Base-by-base conservation (phyloP, 768 basidiomycete species). In the Hericium alpestre region DNA sequence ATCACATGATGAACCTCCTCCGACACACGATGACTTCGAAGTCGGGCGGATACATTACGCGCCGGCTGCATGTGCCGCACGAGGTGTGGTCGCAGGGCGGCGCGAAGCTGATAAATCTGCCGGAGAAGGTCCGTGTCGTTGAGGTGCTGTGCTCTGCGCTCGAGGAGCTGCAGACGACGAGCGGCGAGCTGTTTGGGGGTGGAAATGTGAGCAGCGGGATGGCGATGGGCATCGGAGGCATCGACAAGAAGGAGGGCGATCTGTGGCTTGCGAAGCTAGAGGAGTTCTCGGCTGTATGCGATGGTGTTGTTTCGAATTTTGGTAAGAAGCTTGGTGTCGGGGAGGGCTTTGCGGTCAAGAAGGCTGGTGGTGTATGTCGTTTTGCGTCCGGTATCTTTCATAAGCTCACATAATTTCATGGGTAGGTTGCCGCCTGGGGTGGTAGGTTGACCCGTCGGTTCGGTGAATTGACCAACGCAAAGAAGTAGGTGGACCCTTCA, bases 11-110 rank as follows among this genome's bases (percentile, higher is more conserved):
- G 91, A 74, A 76, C 59, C 78, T 90, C 22, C 73, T 95, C 39
- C 77, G 83, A 58, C 80, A 75, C 53, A 91, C 91, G 25, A 94
- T 94, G 82, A 79, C 75, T 39, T 83, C 82, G 39, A 76, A 78
- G 59, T 82, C 86, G 4, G 93, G 93, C n/a, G 91, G 90, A 37
- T 94, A 93, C 68, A 75, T 95, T 56, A 93, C 90, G 15, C 85
- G 84, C 49, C 80, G 86, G 49, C 70, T 95, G 62, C 92, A 93
- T 69, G 87, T 95, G 27, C 91, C 93, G 13, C 82, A 82, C 56
- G 89, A 90, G 65, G 87, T 93, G 22, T 95, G 93, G 93, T 87
- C 89, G 47, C 88, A 91, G 67, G 87, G 87, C 27, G 91, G 92
- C 43, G 89, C 87, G 32, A 93, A 93, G 68, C 78, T 96, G 51